These are phyloP conservation scores for Rhodotorula diobovata DNA, from an alignment of 768 basidiomycete species.

Conservation along the genomic window DNA sequence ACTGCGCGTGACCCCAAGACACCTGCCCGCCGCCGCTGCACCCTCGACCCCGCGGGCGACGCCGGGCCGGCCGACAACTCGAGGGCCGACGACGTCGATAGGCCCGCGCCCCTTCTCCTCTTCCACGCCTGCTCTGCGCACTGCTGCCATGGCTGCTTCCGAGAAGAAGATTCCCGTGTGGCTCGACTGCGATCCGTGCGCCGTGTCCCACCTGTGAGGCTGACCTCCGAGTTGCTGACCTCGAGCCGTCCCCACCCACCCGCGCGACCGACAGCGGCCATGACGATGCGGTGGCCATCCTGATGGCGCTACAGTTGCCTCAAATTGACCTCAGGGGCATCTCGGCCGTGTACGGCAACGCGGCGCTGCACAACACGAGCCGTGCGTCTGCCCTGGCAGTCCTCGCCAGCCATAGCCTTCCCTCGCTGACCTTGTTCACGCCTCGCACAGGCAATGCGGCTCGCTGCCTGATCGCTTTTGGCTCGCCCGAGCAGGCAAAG, in stretches of 20 bases:
- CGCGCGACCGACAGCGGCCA: slow-evolving; percentile 55
- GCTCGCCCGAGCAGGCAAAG: slow-evolving; percentile 52
- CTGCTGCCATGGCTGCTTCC: background rate
- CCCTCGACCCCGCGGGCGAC: background rate
- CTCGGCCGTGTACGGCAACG: slow-evolving; percentile 86
- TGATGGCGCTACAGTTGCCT: slow-evolving; percentile 57
- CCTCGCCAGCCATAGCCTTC: slow-evolving; percentile 45
- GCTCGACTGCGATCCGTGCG: slow-evolving; percentile 35
- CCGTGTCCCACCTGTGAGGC: no score
- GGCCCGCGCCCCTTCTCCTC: background rate
- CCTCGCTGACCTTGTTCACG: background rate
- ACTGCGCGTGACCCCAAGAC: no score
- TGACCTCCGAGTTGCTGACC: background rate
- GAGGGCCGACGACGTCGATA: background rate
- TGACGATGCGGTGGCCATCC: slow-evolving; percentile 79
- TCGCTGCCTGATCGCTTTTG: slow-evolving; percentile 69
- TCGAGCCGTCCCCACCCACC: background rate
- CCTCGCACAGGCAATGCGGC: slow-evolving; percentile 62
- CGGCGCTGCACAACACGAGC: slow-evolving; percentile 55
- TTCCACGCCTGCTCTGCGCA: background rate
- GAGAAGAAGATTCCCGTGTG: slow-evolving; percentile 13
- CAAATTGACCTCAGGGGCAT: slow-evolving; percentile 69
- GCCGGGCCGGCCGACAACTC: background rate
- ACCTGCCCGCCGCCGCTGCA: no score
- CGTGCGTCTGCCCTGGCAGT: background rate